A percentile compares a stretch with the other conserved stretches of the same genome.
These are phyloP conservation scores for Solanum raphanifolium DNA, from an alignment of 257 asterid species.

Conservation along the genomic window DNA sequence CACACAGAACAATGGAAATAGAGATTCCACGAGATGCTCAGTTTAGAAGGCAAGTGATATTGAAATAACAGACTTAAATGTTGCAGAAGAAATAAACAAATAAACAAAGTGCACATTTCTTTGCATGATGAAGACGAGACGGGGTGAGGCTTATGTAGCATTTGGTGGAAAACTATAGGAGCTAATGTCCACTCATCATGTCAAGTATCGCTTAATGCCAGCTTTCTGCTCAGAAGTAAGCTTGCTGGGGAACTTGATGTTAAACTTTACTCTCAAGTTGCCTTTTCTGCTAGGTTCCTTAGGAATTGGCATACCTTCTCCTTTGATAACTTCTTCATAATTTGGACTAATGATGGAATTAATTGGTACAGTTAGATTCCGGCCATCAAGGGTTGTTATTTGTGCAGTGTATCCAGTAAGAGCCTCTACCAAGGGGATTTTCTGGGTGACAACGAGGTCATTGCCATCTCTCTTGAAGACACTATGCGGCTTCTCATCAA, in stretches of 20 bases:
- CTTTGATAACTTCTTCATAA: conserved; percentile 70
- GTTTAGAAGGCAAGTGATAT: neutral
- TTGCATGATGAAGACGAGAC: neutral
- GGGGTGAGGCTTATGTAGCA: conserved; percentile 2
- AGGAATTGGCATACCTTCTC: conserved; percentile 94
- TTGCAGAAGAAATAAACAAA: neutral
- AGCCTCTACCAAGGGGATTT: conserved; percentile 71
- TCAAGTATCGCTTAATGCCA: conserved; percentile 58
- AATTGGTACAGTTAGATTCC: conserved; percentile 50
- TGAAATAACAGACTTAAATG: neutral
- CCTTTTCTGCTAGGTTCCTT: conserved; percentile 83
- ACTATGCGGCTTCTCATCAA: conserved; percentile 79
- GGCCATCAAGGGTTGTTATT: conserved; percentile 66
- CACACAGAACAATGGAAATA: neutral
- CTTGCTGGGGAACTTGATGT: conserved; percentile 69
- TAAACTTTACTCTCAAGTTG: conserved; percentile 62
- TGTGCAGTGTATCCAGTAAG: conserved; percentile 67
- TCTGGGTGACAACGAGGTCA: conserved; percentile 62
- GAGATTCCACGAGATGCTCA: neutral
- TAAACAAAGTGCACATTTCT: neutral
- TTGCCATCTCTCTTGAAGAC: conserved; percentile 80
- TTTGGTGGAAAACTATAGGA: neutral
- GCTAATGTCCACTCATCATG: conserved; percentile 11
- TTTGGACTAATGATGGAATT: conserved; percentile 53
- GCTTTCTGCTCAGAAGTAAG: conserved; percentile 85